Evolutionary conservation across 441 rosid genomes (phyloP).

Genomic region (Adansonia rubrostipa): DNA sequence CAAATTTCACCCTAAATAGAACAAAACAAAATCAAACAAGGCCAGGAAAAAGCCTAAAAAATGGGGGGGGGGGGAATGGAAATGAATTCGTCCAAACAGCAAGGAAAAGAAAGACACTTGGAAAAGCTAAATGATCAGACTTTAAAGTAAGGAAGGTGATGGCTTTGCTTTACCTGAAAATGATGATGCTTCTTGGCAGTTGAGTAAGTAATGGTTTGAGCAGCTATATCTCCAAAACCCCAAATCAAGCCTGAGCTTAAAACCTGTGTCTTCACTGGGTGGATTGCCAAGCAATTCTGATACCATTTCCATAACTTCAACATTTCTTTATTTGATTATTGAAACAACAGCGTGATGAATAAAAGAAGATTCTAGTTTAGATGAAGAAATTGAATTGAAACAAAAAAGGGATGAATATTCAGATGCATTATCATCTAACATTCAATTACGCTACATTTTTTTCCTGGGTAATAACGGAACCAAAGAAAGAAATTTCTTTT

Average conservation of each 20-base stretch:
- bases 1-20: not conserved
- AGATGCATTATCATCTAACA: not conserved
- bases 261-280: conserved; percentile 62
- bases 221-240: conserved; percentile 65
- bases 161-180: conserved; percentile 31
- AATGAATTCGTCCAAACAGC: not conserved
- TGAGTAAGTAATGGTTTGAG: conserved; percentile 51
- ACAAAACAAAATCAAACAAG: not conserved
- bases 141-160: not conserved
- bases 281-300: conserved; percentile 49
- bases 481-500: not conserved
- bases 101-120: not conserved
- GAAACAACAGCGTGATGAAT: not conserved
- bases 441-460: not conserved
- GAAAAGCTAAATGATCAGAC: not conserved
- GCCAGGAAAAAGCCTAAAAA: not conserved
- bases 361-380: not conserved
- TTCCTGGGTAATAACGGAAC: not conserved
- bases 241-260: conserved; percentile 67
- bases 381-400: not conserved
- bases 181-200: conserved; percentile 38
- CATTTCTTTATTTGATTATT: conserved; percentile 32
- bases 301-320: conserved; percentile 58
- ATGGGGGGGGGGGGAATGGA: too few relatives aligned
- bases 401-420: not conserved